phyloP scores from a whole-genome alignment of 371 early-diverging fungal species.

The Lichtheimia corymbifera region DNA sequence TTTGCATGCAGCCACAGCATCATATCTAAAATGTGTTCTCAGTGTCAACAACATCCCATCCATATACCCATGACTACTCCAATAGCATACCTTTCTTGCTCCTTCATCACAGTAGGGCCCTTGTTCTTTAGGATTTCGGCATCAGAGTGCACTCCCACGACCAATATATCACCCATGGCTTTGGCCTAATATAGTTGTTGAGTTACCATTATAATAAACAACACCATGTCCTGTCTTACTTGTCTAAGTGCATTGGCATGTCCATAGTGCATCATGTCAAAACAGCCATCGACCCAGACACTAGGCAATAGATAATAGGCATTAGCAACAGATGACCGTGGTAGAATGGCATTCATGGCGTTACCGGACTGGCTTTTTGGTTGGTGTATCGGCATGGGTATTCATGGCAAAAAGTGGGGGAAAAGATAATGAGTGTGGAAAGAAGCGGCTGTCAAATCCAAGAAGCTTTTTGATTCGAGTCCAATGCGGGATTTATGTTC shows the following conservation, averaged over 20 bases:
- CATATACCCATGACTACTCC: not conserved
- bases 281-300: slow-evolving; percentile 93
- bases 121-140: slow-evolving; percentile 90
- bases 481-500: no score
- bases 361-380: slow-evolving; percentile 14
- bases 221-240: slow-evolving; percentile 37
- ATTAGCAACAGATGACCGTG: not conserved
- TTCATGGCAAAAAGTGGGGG: not conserved
- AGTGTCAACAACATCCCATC: no score
- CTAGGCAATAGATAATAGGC: slow-evolving; percentile 20
- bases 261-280: slow-evolving; percentile 95
- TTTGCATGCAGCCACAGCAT: slow-evolving; percentile 92
- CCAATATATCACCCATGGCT: slow-evolving; percentile 89
- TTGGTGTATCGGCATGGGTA: not conserved
- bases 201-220: not conserved
- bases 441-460: no score
- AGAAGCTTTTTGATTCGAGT: no score
- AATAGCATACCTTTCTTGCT: slow-evolving; percentile 86
- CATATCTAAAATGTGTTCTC: slow-evolving; percentile 66
- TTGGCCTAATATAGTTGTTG: slow-evolving; percentile 65
- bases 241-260: slow-evolving; percentile 96
- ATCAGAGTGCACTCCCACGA: slow-evolving; percentile 96
- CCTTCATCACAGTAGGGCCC: slow-evolving; percentile 96
- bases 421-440: not conserved
- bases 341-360: not conserved